These are phyloP conservation scores for Pichia sp. DNA, from an alignment of 1,139 yeast species.

Conservation along the genomic window DNA sequence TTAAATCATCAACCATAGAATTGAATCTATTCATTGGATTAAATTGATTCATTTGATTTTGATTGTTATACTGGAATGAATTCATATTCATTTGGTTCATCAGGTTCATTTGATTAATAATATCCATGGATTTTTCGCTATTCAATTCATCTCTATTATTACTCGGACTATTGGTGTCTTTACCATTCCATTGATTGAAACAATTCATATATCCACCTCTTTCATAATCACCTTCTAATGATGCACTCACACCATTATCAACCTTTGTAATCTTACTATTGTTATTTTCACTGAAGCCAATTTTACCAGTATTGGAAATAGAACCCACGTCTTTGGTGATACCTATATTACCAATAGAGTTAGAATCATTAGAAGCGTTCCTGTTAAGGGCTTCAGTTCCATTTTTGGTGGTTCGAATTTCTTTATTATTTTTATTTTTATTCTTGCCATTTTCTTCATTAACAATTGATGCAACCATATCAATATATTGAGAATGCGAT, in stretches of 20 bases:
- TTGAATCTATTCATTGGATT: constrained; percentile 1
- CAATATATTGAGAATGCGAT: constrained; percentile 20
- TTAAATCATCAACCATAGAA: constrained; percentile 1
- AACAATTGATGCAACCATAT: constrained; percentile 37
- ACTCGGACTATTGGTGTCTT: background rate
- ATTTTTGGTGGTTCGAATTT: background rate
- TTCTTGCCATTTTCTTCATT: constrained; percentile 21
- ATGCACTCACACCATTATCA: background rate
- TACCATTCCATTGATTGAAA: constrained; percentile 7
- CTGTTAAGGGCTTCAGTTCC: background rate
- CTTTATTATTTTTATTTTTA: background rate
- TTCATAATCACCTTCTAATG: background rate
- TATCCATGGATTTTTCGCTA: background rate
- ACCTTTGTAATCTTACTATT: background rate
- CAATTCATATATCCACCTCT: constrained; percentile 3
- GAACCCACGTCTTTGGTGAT: constrained; percentile 10
- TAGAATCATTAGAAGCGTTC: constrained; percentile 1
- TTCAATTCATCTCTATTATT: background rate
- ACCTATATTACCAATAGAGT: constrained; percentile 16
- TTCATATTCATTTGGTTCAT: constrained; percentile 6
- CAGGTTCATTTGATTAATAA: constrained; percentile 9
- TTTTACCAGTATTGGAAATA: background rate
- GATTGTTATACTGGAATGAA: background rate
- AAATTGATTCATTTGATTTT: constrained; percentile 3
- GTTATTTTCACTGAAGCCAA: no score